Evolutionary conservation across 1,284 basidiomycete species (phyloP).

Genomic region (Xanthoconium separans): DNA sequence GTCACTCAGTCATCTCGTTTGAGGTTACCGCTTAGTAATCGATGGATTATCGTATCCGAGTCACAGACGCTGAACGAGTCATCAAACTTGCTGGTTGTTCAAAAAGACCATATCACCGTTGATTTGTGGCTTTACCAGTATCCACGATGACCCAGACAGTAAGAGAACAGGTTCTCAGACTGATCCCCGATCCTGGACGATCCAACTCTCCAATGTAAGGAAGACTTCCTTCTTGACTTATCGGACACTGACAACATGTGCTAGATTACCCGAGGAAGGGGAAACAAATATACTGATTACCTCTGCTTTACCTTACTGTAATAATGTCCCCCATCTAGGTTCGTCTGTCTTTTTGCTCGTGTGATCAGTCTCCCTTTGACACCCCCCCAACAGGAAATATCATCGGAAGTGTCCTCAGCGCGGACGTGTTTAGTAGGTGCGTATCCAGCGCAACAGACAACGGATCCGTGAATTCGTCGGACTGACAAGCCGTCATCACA

Average conservation of each 20-base stretch:
- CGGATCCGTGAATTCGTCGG: not conserved
- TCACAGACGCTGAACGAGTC: not conserved
- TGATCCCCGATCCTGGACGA: conserved; percentile 49
- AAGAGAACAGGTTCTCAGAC: conserved; percentile 62
- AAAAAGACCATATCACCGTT: not conserved
- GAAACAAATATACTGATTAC: conserved; percentile 90
- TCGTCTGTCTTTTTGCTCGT: conserved; percentile 18
- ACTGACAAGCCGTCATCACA: conserved; percentile 1
- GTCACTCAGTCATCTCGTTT: not conserved
- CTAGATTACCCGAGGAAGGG: conserved; percentile 81
- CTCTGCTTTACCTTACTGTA: conserved; percentile 97
- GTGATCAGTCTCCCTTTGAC: conserved; percentile 6
- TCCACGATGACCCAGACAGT: conserved; percentile 62
- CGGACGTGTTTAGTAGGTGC: conserved; percentile 95
- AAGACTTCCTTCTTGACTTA: conserved; percentile 8
- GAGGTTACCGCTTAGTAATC: conserved; percentile 8
- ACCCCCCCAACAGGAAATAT: conserved; percentile 78
- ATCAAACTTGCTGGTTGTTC: not conserved
- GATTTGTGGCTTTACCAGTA: not conserved
- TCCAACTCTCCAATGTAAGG: conserved; percentile 41
- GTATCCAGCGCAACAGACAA: conserved; percentile 26
- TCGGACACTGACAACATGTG: conserved; percentile 7
- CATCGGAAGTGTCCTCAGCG: conserved; percentile 94
- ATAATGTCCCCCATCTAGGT: conserved; percentile 98
- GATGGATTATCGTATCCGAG: not conserved